Evolutionary conservation across 2,329 filamentous ascomycete genomes (phyloP).

Genomic region (Purpureocillium lavendulum): DNA sequence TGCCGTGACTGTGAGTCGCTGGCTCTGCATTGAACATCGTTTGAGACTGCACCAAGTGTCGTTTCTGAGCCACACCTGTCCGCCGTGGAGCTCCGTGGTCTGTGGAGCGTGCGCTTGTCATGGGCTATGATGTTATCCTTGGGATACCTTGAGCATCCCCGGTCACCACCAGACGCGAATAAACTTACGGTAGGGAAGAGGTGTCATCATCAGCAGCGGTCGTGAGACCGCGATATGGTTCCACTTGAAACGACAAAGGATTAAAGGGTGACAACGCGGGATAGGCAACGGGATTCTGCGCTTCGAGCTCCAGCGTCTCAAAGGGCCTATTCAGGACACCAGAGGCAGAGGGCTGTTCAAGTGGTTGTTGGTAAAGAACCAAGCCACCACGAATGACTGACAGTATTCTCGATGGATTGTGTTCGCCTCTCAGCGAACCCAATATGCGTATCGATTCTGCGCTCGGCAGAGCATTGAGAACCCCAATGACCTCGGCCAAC

Average conservation of each 20-base stretch:
- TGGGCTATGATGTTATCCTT: too few relatives aligned
- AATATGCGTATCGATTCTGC: slow-evolving; percentile 11
- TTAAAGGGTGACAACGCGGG: slow-evolving; percentile 1
- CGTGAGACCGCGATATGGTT: background rate
- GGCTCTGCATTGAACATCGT: too few relatives aligned
- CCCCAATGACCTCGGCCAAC: slow-evolving; percentile 14
- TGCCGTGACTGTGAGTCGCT: too few relatives aligned
- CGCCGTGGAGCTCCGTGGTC: too few relatives aligned
- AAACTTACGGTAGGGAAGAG: background rate
- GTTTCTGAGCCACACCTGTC: too few relatives aligned
- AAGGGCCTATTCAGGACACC: background rate
- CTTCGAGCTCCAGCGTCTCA: slow-evolving; percentile 15
- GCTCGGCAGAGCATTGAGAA: slow-evolving; percentile 13
- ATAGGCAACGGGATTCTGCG: slow-evolving; percentile 14
- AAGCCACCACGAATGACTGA: slow-evolving; percentile 9
- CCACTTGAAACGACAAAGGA: background rate
- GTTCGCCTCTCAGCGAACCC: slow-evolving; percentile 10
- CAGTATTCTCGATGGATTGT: slow-evolving; percentile 12
- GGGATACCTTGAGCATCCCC: background rate
- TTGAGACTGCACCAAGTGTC: too few relatives aligned
- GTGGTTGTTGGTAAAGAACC: background rate
- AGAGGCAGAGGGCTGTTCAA: background rate
- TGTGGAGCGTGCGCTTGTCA: too few relatives aligned
- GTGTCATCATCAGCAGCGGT: background rate
- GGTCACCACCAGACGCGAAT: too few relatives aligned